Evolutionary conservation across 75 land plant species (phyloP).

Genomic region (Gnetum montanum): DNA sequence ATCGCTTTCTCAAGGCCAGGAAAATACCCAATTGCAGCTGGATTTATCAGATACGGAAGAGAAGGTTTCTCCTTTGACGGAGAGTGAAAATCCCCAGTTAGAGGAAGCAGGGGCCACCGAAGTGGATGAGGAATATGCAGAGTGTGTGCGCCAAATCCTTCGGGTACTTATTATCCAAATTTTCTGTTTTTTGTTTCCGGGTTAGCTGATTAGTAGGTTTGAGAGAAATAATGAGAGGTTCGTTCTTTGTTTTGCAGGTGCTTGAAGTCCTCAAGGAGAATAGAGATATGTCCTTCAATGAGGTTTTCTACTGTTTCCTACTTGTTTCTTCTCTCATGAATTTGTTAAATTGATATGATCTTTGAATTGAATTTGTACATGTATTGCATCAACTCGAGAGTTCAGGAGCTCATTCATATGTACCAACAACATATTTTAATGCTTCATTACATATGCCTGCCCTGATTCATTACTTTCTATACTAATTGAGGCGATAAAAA

Average conservation of each 20-base stretch:
- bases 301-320: conserved; percentile 28
- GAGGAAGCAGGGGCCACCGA: background rate
- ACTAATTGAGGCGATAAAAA: no score
- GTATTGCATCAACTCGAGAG: background rate
- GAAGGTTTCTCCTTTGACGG: no score
- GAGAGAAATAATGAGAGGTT: background rate
- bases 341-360: no score
- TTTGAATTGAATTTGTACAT: no score
- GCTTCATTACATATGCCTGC: no score
- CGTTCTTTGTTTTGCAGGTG: conserved; percentile 29
- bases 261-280: conserved; percentile 71
- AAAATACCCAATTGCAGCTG: background rate
- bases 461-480: background rate
- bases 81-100: no score
- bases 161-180: conserved; percentile 15
- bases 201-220: background rate
- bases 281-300: conserved; percentile 77
- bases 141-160: conserved; percentile 32
- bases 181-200: background rate
- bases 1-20: conserved; percentile 5
- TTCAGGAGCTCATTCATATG: background rate
- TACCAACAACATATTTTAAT: background rate
- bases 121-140: conserved; percentile 22
- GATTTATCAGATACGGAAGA: no score
- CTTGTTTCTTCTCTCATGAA: background rate